Evolutionary conservation across 2,329 filamentous ascomycete species (phyloP).

Genomic region (Diaporthe citrichinensis): DNA sequence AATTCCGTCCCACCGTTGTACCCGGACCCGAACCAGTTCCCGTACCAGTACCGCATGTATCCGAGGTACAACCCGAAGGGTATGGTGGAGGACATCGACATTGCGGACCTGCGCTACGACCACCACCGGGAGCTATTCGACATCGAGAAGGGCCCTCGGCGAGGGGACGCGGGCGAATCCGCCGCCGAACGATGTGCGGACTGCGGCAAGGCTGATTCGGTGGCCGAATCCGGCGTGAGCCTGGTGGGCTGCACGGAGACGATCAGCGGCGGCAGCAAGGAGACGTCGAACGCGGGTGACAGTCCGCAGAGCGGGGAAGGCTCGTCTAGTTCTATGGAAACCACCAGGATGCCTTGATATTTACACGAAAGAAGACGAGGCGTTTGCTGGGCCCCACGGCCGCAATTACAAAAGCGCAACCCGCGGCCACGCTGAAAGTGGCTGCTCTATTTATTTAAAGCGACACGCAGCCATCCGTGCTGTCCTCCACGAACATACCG

Average conservation of each 20-base stretch:
- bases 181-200: neutral
- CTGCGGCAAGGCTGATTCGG: neutral
- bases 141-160: constrained; percentile 1
- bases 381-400: neutral
- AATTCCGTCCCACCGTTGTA: neutral
- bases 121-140: constrained; percentile 27
- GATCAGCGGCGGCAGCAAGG: constrained; percentile 11
- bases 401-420: neutral
- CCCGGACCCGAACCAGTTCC: constrained; percentile 14
- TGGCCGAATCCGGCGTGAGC: constrained; percentile 2
- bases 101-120: constrained; percentile 14
- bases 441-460: constrained; percentile 46
- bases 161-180: neutral
- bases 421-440: neutral
- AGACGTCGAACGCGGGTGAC: neutral
- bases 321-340: constrained; percentile 8
- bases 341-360: constrained; percentile 7
- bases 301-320: constrained; percentile 8
- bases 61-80: constrained; percentile 20
- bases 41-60: constrained; percentile 23
- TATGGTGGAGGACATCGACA: constrained; percentile 28
- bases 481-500: constrained; percentile 65
- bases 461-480: constrained; percentile 57
- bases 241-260: constrained; percentile 17
- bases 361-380: neutral